These are phyloP conservation scores for Leccinum griseonigrum DNA, from an alignment of 1,284 basidiomycete species.

Conservation along the genomic window DNA sequence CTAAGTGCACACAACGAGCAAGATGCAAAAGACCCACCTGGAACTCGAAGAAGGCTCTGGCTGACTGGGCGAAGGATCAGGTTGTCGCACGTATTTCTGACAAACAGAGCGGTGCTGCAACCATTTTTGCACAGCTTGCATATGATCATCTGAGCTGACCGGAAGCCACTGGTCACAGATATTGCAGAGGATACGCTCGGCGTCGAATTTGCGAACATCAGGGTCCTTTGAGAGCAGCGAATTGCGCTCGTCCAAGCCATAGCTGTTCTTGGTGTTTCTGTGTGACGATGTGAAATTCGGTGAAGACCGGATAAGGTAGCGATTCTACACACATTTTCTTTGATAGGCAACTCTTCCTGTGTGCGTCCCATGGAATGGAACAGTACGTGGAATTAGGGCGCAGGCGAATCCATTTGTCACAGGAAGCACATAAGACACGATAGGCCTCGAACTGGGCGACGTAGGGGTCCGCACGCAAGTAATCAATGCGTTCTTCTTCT, in stretches of 20 bases:
- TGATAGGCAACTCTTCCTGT: constrained; percentile 70
- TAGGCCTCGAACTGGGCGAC: constrained; percentile 76
- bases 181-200: constrained; percentile 65
- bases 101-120: constrained; percentile 49
- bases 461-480: constrained; percentile 70
- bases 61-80: constrained; percentile 9
- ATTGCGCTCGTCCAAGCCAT: constrained; percentile 58
- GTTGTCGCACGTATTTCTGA: constrained; percentile 31
- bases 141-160: constrained; percentile 52
- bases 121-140: constrained; percentile 53
- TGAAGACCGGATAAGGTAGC: constrained; percentile 8
- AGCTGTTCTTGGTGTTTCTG: constrained; percentile 48
- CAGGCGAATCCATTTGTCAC: constrained; percentile 79
- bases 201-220: constrained; percentile 66
- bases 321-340: constrained; percentile 57
- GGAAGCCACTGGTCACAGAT: constrained; percentile 65
- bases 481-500: constrained; percentile 74
- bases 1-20: neutral
- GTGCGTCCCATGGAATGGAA: constrained; percentile 82
- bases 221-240: constrained; percentile 58
- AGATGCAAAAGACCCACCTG: constrained; percentile 19
- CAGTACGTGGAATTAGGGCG: constrained; percentile 80
- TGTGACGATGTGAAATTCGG: constrained; percentile 12
- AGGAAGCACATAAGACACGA: constrained; percentile 70
- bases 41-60: constrained; percentile 26